Base-by-base conservation (phyloP, 306 rosid species). In the Phaseolus lunatus region DNA sequence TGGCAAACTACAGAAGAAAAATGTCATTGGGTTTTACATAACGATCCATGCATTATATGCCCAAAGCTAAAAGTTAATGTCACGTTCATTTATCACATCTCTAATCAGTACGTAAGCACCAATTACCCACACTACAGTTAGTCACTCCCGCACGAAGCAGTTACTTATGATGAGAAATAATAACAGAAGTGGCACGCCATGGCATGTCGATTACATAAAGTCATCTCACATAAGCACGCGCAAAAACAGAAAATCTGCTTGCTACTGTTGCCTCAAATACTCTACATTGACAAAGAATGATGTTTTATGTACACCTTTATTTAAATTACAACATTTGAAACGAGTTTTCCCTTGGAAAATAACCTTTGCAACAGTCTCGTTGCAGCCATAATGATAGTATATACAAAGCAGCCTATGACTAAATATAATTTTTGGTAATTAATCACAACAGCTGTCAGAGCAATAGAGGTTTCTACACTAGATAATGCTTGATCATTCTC, bases 271-370 rank as follows among this genome's bases (percentile, higher is more conserved):
- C 73, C 78, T 85, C 72, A 82, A 66, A 75, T 67, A 78, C 75
- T 57, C 75, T 83, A 65, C 83, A 81, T 31, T 19, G 41, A 71
- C 73, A 73, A 78, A 84, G 77, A 80, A 81, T 71, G 64, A 70
- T 70, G 81, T 67, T 75, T 80, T 56, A 45, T 76, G 8, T 83
- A 69, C 76, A 65, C 76, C 59, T 74, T 77, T 81, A 44, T 69
- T 73, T 73, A 72, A 72, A 75, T 82, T 84, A 75, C 90, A 86
- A 86, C 85, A 83, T 41, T 48, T 75, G 71, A 78, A 81, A 73
- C 76, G 83, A n/a, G 37, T 26, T 70, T 70, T 22, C 72, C 73
- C 59, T 57, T 35, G 59, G 59, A 50, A 24, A 73, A 68, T 53
- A 72, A 64, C 54, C 20, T 6, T 14, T 15, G n/a, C 29, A 57